Percentiles rank a stretch among this genome's conserved stretches.
Conservation (phyloP, 345 rosid species). For the Gossypium bickii region DNA sequence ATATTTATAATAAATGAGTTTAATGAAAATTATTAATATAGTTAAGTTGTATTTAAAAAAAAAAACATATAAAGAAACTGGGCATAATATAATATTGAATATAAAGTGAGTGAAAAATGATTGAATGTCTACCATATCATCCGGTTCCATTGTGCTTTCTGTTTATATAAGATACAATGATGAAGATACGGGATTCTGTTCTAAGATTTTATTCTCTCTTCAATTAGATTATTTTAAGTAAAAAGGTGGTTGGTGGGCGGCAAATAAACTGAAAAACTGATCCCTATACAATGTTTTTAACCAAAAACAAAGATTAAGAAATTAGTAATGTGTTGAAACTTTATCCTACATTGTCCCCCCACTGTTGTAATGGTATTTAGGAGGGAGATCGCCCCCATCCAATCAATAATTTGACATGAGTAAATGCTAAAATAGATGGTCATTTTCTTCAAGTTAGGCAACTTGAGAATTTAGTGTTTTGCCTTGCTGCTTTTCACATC, state of each 20-base stretch:
- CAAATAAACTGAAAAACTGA: constrained; percentile 7
- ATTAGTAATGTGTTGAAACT: neutral
- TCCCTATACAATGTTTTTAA: constrained; percentile 19
- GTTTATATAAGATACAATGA: neutral
- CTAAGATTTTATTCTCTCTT: constrained; percentile 28
- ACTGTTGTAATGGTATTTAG: no score
- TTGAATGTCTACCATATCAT: constrained; percentile 20
- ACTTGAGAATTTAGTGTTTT: neutral
- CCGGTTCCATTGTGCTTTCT: neutral
- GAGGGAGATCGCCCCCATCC: no score
- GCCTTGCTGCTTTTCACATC: no score
- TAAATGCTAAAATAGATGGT: no score
- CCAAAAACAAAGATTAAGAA: constrained; percentile 4
- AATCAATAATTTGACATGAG: no score
- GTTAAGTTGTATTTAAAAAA: no score
- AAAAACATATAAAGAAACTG: neutral
- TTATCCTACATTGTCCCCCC: neutral
- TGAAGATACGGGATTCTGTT: constrained; percentile 13
- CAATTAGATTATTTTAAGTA: neutral
- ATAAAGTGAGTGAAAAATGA: constrained; percentile 11
- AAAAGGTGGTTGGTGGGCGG: constrained; percentile 31
- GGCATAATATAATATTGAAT: neutral
- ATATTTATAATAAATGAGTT: no score
- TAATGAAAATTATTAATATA: no score
- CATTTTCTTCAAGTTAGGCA: neutral